Percentiles rank a stretch among this genome's conserved stretches.
Evolutionary conservation across 2,329 filamentous ascomycete species (phyloP).

Genomic region (Claviceps purpurea): DNA sequence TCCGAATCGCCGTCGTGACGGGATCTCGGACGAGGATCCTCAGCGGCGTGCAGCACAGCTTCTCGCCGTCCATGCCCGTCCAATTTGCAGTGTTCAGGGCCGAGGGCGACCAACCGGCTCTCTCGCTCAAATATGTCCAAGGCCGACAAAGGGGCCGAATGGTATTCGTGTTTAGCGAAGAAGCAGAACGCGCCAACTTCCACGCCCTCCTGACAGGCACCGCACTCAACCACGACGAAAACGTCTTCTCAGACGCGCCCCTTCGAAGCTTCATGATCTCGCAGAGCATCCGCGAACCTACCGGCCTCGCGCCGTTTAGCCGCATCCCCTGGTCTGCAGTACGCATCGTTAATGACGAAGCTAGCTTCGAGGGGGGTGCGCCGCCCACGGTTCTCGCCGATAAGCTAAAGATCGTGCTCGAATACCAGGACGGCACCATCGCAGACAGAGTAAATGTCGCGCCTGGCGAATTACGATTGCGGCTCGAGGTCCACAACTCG

Average conservation of each 20-base stretch:
- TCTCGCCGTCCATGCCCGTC: conserved; percentile 52
- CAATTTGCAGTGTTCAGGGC: conserved; percentile 66
- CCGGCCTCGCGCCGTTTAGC: conserved; percentile 35
- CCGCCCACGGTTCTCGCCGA: conserved; percentile 63
- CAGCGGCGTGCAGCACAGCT: conserved; percentile 59
- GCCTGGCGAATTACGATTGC: conserved; percentile 57
- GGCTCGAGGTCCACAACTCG: conserved; percentile 48
- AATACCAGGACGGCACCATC: conserved; percentile 63
- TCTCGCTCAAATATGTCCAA: conserved; percentile 59
- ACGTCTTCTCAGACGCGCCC: conserved; percentile 55
- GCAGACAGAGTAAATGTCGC: conserved; percentile 75
- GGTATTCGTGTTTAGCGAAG: conserved; percentile 63
- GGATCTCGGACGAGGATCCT: conserved; percentile 64
- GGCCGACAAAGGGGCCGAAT: conserved; percentile 54
- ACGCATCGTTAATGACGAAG: conserved; percentile 60
- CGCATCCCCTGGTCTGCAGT: conserved; percentile 51
- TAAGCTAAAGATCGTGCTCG: conserved; percentile 58
- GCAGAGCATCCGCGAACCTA: conserved; percentile 36
- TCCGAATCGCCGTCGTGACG: conserved; percentile 65
- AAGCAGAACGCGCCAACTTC: conserved; percentile 55
- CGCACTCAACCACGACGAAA: conserved; percentile 52
- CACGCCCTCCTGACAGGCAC: conserved; percentile 64
- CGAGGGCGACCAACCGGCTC: conserved; percentile 54
- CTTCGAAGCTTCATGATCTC: conserved; percentile 51
- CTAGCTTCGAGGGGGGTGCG: conserved; percentile 43